Evolutionary conservation across 177 flowering plant species (phyloP).

Genomic region (Vitis hybrid): DNA sequence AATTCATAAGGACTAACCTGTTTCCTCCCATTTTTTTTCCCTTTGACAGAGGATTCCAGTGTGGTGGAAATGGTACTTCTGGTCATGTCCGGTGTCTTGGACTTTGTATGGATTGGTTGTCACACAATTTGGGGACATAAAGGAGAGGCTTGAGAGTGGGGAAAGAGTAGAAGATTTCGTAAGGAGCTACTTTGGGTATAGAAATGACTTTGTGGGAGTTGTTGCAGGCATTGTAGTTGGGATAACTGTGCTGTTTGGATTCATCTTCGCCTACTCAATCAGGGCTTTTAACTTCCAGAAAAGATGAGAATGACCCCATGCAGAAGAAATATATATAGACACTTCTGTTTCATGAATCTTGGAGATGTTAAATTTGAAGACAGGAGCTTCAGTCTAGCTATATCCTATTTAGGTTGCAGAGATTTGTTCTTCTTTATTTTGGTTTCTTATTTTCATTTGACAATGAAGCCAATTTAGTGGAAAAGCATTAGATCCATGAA

Average conservation of each 20-base stretch:
- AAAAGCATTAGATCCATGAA: no score
- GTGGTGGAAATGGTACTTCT: conserved; percentile 39
- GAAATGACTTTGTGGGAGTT: conserved; percentile 21
- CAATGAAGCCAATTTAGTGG: no score
- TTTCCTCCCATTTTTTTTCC: background rate
- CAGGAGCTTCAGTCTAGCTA: no score
- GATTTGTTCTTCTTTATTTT: no score
- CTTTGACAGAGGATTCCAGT: conserved; percentile 18
- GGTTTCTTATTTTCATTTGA: no score
- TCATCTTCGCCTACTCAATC: conserved; percentile 28
- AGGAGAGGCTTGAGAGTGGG: conserved; percentile 1
- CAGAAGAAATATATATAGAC: no score
- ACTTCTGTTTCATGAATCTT: no score
- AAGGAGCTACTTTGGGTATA: conserved; percentile 20
- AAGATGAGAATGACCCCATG: background rate
- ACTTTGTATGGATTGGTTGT: conserved; percentile 24
- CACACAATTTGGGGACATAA: conserved; percentile 26
- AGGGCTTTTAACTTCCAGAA: conserved; percentile 12
- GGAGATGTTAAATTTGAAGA: no score
- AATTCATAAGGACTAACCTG: background rate
- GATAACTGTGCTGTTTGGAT: conserved; percentile 20
- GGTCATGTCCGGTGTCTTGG: conserved; percentile 25
- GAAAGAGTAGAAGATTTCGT: conserved; percentile 12
- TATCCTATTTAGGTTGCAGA: no score
- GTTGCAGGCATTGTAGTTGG: conserved; percentile 16